Percentiles rank a stretch among this genome's conserved stretches.
phyloP scores from a whole-genome alignment of 2,329 filamentous ascomycete genomes.

The Hypoxylon sp. region DNA sequence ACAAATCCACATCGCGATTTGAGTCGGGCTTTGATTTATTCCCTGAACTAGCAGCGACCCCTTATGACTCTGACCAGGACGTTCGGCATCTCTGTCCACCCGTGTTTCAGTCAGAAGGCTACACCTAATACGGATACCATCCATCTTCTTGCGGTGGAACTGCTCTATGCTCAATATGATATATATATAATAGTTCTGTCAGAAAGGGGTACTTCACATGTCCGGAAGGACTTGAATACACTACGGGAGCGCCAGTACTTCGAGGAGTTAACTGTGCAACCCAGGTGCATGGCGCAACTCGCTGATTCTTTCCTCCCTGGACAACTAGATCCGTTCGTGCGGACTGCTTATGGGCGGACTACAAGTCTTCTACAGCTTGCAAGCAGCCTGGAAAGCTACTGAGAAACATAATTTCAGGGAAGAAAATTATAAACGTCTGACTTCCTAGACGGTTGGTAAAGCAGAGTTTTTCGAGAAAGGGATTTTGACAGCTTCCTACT shows the following conservation, averaged over 20 bases:
- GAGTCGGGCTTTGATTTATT: not conserved
- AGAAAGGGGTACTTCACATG: not conserved
- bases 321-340: too few relatives aligned
- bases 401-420: not conserved
- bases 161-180: not conserved
- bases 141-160: too few relatives aligned
- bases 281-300: not conserved
- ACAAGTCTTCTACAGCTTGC: not conserved
- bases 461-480: not conserved
- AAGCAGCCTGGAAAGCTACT: not conserved
- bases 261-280: not conserved
- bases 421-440: not conserved
- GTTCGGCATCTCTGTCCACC: too few relatives aligned
- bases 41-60: not conserved
- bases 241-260: not conserved
- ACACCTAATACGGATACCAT: too few relatives aligned
- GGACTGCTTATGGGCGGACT: not conserved
- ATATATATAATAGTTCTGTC: constrained; percentile 1
- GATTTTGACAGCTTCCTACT: not conserved
- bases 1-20: not conserved
- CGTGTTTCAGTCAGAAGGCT: too few relatives aligned
- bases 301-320: too few relatives aligned
- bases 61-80: not conserved
- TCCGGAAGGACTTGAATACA: not conserved
- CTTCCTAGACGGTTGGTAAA: not conserved